Conservation (phyloP, 2,329 filamentous ascomycete genomes). For the Claviceps cyperi region DNA sequence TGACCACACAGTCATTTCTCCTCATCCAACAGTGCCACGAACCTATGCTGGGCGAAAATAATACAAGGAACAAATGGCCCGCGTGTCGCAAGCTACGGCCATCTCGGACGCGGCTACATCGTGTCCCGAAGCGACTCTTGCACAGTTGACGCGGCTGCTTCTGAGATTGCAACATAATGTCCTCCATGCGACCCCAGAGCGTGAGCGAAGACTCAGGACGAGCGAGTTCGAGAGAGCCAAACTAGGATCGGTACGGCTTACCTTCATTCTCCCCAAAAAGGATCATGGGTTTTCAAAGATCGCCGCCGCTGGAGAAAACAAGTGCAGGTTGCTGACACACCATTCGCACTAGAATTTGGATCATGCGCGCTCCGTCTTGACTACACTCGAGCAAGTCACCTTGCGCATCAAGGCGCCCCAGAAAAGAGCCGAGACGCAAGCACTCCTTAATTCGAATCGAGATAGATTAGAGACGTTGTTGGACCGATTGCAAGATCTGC, state of each 20-base stretch:
- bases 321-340: neutral
- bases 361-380: slow-evolving; percentile 53
- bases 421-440: slow-evolving; percentile 46
- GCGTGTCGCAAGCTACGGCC: neutral
- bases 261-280: neutral
- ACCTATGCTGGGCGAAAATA: neutral
- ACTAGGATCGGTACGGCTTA: slow-evolving; percentile 28
- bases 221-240: slow-evolving; percentile 50
- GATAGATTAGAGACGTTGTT: slow-evolving; percentile 51
- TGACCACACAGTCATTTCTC: neutral
- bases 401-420: slow-evolving; percentile 41
- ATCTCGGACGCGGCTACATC: neutral
- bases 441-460: slow-evolving; percentile 49
- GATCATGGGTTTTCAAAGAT: neutral
- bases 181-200: slow-evolving; percentile 45
- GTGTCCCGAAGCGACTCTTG: slow-evolving; percentile 16
- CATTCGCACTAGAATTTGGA: slow-evolving; percentile 45
- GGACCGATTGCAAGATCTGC: slow-evolving; percentile 52
- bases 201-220: slow-evolving; percentile 39
- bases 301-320: neutral
- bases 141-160: slow-evolving; percentile 50
- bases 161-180: slow-evolving; percentile 50
- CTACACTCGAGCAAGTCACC: slow-evolving; percentile 56
- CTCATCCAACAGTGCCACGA: neutral
- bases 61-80: neutral